Evolutionary conservation across 2,329 filamentous ascomycete genomes (phyloP).

Genomic region (Venturia effusa): DNA sequence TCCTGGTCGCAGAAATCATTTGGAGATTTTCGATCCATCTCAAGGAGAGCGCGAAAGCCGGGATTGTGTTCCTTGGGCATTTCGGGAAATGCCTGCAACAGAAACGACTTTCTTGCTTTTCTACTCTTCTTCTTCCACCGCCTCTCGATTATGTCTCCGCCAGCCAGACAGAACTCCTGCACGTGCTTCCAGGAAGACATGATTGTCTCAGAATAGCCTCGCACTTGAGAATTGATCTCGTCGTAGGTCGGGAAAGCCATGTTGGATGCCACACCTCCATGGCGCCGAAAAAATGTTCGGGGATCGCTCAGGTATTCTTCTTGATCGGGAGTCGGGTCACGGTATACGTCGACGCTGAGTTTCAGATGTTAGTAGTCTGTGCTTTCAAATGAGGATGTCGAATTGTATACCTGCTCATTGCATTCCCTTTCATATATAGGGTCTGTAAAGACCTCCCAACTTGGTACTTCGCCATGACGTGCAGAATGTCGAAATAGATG

Average conservation of each 20-base stretch:
- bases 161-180: neutral
- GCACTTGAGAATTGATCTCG: neutral
- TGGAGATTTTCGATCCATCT: neutral
- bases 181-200: neutral
- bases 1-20: too few relatives aligned
- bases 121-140: neutral
- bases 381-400: neutral
- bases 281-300: neutral
- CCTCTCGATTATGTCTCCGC: neutral
- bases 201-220: neutral
- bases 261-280: neutral
- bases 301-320: neutral
- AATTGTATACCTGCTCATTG: neutral
- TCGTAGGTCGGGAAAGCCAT: neutral
- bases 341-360: neutral
- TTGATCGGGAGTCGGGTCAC: neutral
- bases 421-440: too few relatives aligned
- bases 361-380: neutral
- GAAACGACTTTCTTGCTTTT: neutral
- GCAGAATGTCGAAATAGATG: too few relatives aligned
- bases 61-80: neutral
- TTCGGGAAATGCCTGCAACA: neutral
- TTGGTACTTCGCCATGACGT: too few relatives aligned
- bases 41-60: neutral
- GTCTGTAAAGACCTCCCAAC: too few relatives aligned